Percentiles rank a stretch among this genome's conserved stretches.
These are phyloP conservation scores for Xylariaceae sp. DNA, from an alignment of 2,329 filamentous ascomycete genomes.

Conservation along the genomic window DNA sequence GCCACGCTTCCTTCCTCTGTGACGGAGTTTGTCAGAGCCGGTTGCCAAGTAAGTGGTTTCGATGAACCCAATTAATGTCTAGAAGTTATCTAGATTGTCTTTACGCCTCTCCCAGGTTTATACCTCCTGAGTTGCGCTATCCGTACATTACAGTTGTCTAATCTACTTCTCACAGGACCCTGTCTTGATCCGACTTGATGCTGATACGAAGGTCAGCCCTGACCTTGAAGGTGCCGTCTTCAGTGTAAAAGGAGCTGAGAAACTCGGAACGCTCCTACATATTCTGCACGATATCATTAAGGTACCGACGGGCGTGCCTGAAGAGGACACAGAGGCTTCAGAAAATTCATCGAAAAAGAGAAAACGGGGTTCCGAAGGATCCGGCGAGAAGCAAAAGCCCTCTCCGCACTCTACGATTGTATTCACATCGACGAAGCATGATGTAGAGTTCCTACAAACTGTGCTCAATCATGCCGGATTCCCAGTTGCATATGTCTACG, in stretches of 20 bases:
- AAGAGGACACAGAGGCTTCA: constrained; percentile 40
- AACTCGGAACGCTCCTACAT: constrained; percentile 86
- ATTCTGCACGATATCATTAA: constrained; percentile 89
- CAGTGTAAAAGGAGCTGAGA: constrained; percentile 83
- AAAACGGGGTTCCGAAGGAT: constrained; percentile 54
- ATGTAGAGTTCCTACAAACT: constrained; percentile 85
- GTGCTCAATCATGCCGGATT: constrained; percentile 80
- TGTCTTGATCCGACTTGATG: constrained; percentile 81
- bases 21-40: constrained; percentile 92
- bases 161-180: constrained; percentile 70
- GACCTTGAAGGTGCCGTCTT: constrained; percentile 97
- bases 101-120: not conserved
- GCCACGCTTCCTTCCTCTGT: constrained; percentile 90
- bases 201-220: constrained; percentile 91
- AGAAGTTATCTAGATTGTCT: not conserved
- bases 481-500: constrained; percentile 89
- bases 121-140: not conserved
- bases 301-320: constrained; percentile 67
- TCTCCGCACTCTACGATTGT: constrained; percentile 91
- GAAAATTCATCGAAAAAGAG: constrained; percentile 60
- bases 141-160: not conserved
- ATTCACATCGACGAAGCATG: constrained; percentile 66
- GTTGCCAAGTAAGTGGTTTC: constrained; percentile 34
- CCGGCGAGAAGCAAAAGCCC: constrained; percentile 61
- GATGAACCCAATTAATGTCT: not conserved